Base-by-base conservation (phyloP, 352 stramenopile species). In the Pythium monospermum region DNA sequence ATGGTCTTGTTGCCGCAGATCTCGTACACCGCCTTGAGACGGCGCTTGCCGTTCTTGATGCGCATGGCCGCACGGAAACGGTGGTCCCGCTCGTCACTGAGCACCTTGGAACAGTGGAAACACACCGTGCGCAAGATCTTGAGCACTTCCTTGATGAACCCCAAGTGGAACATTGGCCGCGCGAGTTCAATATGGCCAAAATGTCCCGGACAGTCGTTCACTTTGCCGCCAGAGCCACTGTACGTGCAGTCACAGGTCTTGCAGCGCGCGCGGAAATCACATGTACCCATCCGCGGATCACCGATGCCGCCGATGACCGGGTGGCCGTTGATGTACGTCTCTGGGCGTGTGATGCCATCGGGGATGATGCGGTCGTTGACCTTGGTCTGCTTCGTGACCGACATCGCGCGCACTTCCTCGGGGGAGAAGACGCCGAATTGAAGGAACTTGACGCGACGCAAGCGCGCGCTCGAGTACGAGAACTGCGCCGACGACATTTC, bases 111-210 rank as follows among this genome's bases (percentile, higher is more conserved):
- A 71, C 96, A 99, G 68, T 99, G 87, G 71, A 98, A 99, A 67
- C 97, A 99, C 25, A 99, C 94, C 30, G 87, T 96, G 6, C 84
- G 79, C 49, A 98, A 61, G 36, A 95, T 87, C 76, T 97, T 97
- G 18, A 97, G 68, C 28, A 96, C 91, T 30, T 97, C 79, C 62
- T 99, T 96, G 54, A 99, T 90, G 63, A 99, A 99, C 10, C 96
- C 96, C 61, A 98, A 77, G 71, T 99, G 96, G 69, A 98, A 99
- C 66, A 99, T 97, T 36, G 96, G 94, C 12, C 87, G 65, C 38
- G 95, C 94, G 28, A 99, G 69, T 61, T 99, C 94, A 65, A 99
- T 98, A 77, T 99, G 97, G 31, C 97, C 97, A 73, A 99, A 99
- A 69, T 99, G 97, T 44, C 97, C 97, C 3, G 96, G 97, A 61